These are phyloP conservation scores for Erysimum cheiranthoides DNA, from an alignment of 345 rosid species.

Conservation along the genomic window DNA sequence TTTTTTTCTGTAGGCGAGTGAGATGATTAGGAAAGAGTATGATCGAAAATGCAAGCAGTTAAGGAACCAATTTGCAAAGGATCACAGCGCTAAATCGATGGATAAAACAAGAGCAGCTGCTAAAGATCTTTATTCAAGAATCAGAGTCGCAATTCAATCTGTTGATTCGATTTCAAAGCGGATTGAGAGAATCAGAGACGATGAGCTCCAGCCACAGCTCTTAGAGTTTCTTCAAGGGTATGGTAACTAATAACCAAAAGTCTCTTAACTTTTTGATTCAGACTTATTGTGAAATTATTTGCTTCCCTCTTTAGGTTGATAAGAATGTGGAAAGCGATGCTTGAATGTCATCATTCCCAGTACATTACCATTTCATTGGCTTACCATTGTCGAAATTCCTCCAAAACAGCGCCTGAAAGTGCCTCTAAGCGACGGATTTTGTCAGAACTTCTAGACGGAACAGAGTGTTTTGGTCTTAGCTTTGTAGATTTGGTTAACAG, in stretches of 20 bases:
- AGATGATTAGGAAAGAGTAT: constrained; percentile 75
- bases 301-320: constrained; percentile 56
- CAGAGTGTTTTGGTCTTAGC: constrained; percentile 84
- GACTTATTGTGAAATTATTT: not conserved
- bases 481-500: constrained; percentile 80
- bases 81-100: constrained; percentile 62
- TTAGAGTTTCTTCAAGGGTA: constrained; percentile 83
- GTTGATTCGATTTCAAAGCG: constrained; percentile 87
- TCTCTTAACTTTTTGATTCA: not conserved
- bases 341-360: constrained; percentile 89
- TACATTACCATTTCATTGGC: constrained; percentile 93
- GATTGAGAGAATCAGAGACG: constrained; percentile 93
- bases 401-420: constrained; percentile 46
- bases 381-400: constrained; percentile 71
- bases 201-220: constrained; percentile 93
- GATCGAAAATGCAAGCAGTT: constrained; percentile 79
- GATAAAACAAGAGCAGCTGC: constrained; percentile 83
- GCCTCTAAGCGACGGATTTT: constrained; percentile 52
- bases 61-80: constrained; percentile 82
- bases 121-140: constrained; percentile 89
- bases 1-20: constrained; percentile 62
- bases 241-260: constrained; percentile 5
- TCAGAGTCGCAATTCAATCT: constrained; percentile 83
- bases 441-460: constrained; percentile 71
- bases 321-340: constrained; percentile 97